Evolutionary conservation across 768 basidiomycete species (phyloP).

Genomic region (Cubamyces sp.): DNA sequence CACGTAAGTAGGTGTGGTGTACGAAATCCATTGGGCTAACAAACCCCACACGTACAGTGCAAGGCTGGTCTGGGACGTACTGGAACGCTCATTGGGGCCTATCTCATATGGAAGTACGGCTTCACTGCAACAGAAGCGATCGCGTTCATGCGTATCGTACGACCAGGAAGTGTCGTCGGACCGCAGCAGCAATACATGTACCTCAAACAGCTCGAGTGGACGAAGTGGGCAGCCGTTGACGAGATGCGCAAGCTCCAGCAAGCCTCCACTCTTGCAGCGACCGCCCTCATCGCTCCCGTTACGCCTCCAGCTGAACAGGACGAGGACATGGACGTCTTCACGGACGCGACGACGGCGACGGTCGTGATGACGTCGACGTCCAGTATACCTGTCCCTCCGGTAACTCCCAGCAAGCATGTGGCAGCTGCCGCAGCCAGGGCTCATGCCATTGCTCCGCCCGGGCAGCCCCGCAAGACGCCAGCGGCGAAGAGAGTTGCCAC

Average conservation of each 20-base stretch:
- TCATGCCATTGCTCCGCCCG: slow-evolving; percentile 72
- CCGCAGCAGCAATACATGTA: slow-evolving; percentile 96
- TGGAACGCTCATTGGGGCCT: slow-evolving; percentile 95
- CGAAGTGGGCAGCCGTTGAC: slow-evolving; percentile 89
- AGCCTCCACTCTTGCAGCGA: slow-evolving; percentile 40
- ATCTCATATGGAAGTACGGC: slow-evolving; percentile 98
- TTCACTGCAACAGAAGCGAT: slow-evolving; percentile 97
- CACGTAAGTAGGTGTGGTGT: slow-evolving; percentile 60
- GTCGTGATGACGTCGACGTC: slow-evolving; percentile 28
- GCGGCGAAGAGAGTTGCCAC: slow-evolving; percentile 69
- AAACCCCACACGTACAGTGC: slow-evolving; percentile 54
- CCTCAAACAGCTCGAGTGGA: slow-evolving; percentile 92
- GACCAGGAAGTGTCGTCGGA: slow-evolving; percentile 92
- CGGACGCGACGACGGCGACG: slow-evolving; percentile 39
- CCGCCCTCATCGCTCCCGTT: slow-evolving; percentile 67
- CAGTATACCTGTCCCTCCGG: slow-evolving; percentile 57
- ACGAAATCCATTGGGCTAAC: slow-evolving; percentile 21
- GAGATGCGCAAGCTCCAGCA: slow-evolving; percentile 63
- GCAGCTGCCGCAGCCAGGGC: slow-evolving; percentile 72
- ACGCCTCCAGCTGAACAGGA: slow-evolving; percentile 82
- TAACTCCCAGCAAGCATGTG: slow-evolving; percentile 81
- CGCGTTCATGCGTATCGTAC: slow-evolving; percentile 96
- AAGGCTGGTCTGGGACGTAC: slow-evolving; percentile 97
- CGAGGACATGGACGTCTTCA: slow-evolving; percentile 52
- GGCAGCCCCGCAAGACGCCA: slow-evolving; percentile 89